Percentiles rank a stretch among this genome's conserved stretches.
These are phyloP conservation scores for Pharus latifolius DNA, from an alignment of 176 grass and related monocot species.

Conservation along the genomic window DNA sequence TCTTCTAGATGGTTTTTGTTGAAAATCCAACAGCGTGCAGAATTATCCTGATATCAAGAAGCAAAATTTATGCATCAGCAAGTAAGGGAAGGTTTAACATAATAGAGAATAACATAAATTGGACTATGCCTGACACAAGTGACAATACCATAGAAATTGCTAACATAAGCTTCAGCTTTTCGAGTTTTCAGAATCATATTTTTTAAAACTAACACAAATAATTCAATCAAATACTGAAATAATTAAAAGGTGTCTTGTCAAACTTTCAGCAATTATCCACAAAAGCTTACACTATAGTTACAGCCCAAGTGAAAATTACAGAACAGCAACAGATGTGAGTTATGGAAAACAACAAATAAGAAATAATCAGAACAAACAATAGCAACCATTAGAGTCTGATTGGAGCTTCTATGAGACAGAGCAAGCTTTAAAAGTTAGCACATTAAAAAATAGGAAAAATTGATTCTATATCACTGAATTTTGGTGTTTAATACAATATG, in stretches of 20 bases:
- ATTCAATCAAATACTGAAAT: background rate
- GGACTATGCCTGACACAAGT: background rate
- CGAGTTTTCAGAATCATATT: background rate
- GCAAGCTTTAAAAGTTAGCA: too few species aligned
- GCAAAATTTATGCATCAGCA: constrained; percentile 15
- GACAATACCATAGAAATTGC: too few species aligned
- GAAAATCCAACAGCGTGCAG: constrained; percentile 57
- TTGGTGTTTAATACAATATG: too few species aligned
- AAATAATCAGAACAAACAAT: too few species aligned
- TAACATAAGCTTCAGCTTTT: background rate
- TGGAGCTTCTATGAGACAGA: too few species aligned
- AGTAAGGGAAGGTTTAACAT: background rate
- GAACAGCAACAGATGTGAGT: too few species aligned
- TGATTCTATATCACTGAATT: too few species aligned
- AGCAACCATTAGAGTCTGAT: too few species aligned
- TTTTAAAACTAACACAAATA: background rate
- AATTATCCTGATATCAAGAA: constrained; percentile 60
- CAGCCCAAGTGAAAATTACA: too few species aligned
- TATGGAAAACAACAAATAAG: too few species aligned
- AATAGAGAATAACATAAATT: background rate
- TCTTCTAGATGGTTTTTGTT: constrained; percentile 41
- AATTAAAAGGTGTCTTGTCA: background rate
- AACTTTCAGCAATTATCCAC: background rate
- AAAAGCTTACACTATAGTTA: too few species aligned
- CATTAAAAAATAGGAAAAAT: too few species aligned